Base-by-base conservation (phyloP, 495 filamentous ascomycete genomes). In the Tuber brumale region DNA sequence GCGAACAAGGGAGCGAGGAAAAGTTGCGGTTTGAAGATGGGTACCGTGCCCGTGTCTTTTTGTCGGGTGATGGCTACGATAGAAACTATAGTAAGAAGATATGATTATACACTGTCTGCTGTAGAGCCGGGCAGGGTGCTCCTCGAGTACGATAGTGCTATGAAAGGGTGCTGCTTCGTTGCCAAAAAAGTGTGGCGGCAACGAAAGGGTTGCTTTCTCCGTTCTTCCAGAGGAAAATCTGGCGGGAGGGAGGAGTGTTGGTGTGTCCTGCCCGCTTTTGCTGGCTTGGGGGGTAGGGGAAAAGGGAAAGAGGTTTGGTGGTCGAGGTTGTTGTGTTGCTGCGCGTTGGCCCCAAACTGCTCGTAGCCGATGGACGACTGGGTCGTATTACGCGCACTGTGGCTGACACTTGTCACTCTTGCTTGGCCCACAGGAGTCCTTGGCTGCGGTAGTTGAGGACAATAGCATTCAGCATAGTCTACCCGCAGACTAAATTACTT, bases 1-100 rank as follows among this genome's bases (percentile, higher is more conserved):
- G 43, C 37, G 31, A 76, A 69, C 27, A 73, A 41, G 48, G 27
- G 75, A 27, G 71, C 9, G 75, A 31, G 69, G 57, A 41, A 46
- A 46, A 19, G 72, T 70, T 74, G 48, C 10, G 9, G 48, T 57
- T n/a, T 10, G 48, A 57, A 27, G 48, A n/a, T 57, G 37, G 37
- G 37, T 39, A 39, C 37, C 37, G 37, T 39, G 37, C 37, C 37
- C 37, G 48, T 45, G 10, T 45, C 18, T 45, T 45, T 45, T 45
- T 45, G 44, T 45, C 44, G 44, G 44, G 44, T 45, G 48, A 57
- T 57, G 21, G 21, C 23, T 51, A 51, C 46, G 46, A n/a, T 7
- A 46, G 16, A 46, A 19, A 19, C 45, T 46, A 19, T 19, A 4
- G 43, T 45, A 18, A 10, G 41, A 42, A 10, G 41, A 10, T 39